Percentiles rank a stretch among this genome's conserved stretches.
Conservation (phyloP, 2,329 filamentous ascomycete species). For the Epichloe festucae region DNA sequence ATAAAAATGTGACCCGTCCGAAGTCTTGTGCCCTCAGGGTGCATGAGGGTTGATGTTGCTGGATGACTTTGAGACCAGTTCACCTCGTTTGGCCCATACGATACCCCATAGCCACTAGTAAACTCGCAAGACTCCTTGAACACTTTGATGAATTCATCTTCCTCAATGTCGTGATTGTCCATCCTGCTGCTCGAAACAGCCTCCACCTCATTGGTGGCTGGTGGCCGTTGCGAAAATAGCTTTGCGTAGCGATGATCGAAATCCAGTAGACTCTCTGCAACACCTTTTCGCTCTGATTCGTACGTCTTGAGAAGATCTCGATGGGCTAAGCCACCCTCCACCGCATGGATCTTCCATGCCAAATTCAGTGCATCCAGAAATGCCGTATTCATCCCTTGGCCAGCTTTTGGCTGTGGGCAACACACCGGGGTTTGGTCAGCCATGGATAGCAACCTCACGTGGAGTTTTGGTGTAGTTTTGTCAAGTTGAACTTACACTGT, state of each 20-base stretch:
- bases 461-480: background rate
- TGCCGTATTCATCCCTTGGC: conserved; percentile 70
- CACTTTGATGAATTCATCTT: conserved; percentile 72
- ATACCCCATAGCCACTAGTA: conserved; percentile 82
- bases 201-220: conserved; percentile 59
- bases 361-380: conserved; percentile 77
- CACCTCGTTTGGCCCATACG: conserved; percentile 67
- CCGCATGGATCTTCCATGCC: conserved; percentile 91
- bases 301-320: conserved; percentile 71
- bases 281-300: conserved; percentile 70
- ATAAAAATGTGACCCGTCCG: conserved; percentile 63
- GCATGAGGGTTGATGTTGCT: conserved; percentile 56
- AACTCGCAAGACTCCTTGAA: conserved; percentile 91
- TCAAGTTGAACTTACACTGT: conserved; percentile 42
- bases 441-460: background rate
- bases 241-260: conserved; percentile 87
- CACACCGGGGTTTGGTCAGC: background rate
- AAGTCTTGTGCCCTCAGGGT: conserved; percentile 51
- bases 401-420: conserved; percentile 53
- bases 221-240: conserved; percentile 69
- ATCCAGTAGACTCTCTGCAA: conserved; percentile 70
- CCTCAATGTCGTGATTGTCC: conserved; percentile 17
- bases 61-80: conserved; percentile 71
- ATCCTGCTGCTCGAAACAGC: conserved; percentile 38
- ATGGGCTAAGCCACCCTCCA: conserved; percentile 69